These are phyloP conservation scores for Lablab purpureus DNA, from an alignment of 306 rosid genomes.

Conservation along the genomic window DNA sequence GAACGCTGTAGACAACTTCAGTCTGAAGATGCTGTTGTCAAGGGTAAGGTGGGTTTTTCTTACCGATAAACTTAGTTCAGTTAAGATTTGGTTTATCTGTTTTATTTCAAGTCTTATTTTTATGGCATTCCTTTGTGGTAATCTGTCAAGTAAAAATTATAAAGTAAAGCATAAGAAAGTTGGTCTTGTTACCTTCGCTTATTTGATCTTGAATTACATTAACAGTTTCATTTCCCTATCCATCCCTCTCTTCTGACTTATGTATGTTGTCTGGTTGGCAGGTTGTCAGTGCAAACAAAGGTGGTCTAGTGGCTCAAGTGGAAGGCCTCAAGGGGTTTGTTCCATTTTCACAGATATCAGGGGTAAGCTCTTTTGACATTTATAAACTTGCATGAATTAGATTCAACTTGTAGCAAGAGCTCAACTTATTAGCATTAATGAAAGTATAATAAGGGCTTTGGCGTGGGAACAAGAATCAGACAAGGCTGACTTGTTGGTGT, in stretches of 20 bases:
- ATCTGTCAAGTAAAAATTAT: background rate
- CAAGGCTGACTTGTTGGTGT: constrained; percentile 8
- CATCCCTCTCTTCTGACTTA: background rate
- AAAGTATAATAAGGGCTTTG: background rate
- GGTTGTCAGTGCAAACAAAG: constrained; percentile 88
- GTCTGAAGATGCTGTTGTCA: constrained; percentile 93
- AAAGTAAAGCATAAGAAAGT: constrained; percentile 22
- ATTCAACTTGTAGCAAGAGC: constrained; percentile 28
- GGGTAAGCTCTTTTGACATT: constrained; percentile 67
- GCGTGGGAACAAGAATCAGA: constrained; percentile 33
- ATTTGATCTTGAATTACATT: background rate
- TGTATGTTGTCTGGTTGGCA: constrained; percentile 55
- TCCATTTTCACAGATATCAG: constrained; percentile 94
- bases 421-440: constrained; percentile 26
- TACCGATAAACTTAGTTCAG: constrained; percentile 7
- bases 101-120: constrained; percentile 4
- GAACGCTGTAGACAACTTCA: constrained; percentile 97
- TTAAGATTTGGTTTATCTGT: constrained; percentile 33
- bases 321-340: constrained; percentile 96
- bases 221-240: background rate
- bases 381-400: constrained; percentile 28
- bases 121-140: constrained; percentile 6
- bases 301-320: constrained; percentile 93
- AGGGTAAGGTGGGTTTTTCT: constrained; percentile 89
- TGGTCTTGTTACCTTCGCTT: background rate